Conservation (phyloP, 129 eudicot genomes). For the Artemisia tridentata region DNA sequence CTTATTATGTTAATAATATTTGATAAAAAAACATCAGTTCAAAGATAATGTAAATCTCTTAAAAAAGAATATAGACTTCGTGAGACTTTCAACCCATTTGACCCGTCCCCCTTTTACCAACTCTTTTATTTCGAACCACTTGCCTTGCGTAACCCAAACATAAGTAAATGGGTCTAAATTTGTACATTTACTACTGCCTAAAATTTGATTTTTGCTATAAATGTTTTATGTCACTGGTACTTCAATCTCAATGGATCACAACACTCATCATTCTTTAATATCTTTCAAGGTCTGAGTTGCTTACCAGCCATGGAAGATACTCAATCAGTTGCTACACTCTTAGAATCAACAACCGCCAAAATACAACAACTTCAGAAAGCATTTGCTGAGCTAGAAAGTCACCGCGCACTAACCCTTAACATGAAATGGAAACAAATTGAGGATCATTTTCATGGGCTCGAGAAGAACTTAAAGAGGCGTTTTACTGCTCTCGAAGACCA, state of each 20-base stretch:
- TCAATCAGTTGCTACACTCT: slow-evolving; percentile 51
- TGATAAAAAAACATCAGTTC: too few relatives aligned
- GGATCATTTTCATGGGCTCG: slow-evolving; percentile 82
- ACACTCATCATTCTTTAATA: too few relatives aligned
- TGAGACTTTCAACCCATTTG: too few relatives aligned
- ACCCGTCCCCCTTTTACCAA: too few relatives aligned
- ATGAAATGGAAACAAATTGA: slow-evolving; percentile 86
- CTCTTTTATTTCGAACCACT: too few relatives aligned
- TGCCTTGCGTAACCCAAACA: neutral
- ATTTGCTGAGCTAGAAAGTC: slow-evolving; percentile 86
- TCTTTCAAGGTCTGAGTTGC: neutral
- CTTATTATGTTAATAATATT: too few relatives aligned
- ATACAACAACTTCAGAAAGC: slow-evolving; percentile 87
- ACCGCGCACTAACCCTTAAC: slow-evolving; percentile 68
- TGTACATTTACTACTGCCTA: neutral
- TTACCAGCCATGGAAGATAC: slow-evolving; percentile 62
- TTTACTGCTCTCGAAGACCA: slow-evolving; percentile 73
- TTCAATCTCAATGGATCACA: too few relatives aligned
- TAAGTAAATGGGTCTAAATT: neutral
- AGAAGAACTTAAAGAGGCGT: slow-evolving; percentile 80
- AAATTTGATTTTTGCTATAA: too few relatives aligned
- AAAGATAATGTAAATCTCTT: too few relatives aligned
- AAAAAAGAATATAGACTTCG: too few relatives aligned
- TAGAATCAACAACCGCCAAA: slow-evolving; percentile 71
- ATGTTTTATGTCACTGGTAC: too few relatives aligned